A percentile compares a stretch with the other conserved stretches of the same genome.
phyloP scores from a whole-genome alignment of 805 yeast genomes.

The Saccharomycopsis oosterbeekiorum region DNA sequence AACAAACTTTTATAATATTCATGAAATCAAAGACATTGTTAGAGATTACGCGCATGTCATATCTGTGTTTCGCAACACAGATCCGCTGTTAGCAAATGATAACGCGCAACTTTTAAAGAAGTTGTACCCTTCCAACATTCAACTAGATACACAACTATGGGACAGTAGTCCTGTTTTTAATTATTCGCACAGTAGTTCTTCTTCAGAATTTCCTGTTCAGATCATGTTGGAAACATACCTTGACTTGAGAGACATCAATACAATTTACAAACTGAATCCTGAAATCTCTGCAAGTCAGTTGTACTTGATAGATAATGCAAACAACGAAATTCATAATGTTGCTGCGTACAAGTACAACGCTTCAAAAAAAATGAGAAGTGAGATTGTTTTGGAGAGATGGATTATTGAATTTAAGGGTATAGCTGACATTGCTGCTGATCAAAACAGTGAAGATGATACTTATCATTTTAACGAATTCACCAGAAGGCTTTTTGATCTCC shows the following conservation, averaged over 20 bases:
- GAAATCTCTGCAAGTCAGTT: slow-evolving; percentile 26
- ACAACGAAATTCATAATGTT: slow-evolving; percentile 3
- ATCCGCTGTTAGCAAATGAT: not conserved
- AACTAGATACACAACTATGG: not conserved
- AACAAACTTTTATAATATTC: not conserved
- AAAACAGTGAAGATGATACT: not conserved
- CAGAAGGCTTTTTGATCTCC: not conserved
- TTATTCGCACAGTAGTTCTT: not conserved
- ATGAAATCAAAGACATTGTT: not conserved
- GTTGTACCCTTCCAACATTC: not conserved
- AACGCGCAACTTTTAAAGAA: not conserved
- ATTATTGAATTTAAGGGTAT: slow-evolving; percentile 4
- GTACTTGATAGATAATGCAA: slow-evolving; percentile 26
- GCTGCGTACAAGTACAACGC: not conserved
- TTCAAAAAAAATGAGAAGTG: slow-evolving; percentile 5
- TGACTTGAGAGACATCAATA: slow-evolving; percentile 3
- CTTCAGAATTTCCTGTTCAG: not conserved
- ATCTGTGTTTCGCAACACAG: not conserved
- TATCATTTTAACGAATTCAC: not conserved
- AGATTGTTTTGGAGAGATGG: slow-evolving; percentile 15
- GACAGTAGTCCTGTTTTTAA: not conserved
- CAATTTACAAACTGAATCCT: not conserved
- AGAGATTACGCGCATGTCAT: not conserved
- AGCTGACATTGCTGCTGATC: not conserved
- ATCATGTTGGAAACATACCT: slow-evolving; percentile 7